Conservation (phyloP, 495 filamentous ascomycete species). For the Xylaria longipes region DNA sequence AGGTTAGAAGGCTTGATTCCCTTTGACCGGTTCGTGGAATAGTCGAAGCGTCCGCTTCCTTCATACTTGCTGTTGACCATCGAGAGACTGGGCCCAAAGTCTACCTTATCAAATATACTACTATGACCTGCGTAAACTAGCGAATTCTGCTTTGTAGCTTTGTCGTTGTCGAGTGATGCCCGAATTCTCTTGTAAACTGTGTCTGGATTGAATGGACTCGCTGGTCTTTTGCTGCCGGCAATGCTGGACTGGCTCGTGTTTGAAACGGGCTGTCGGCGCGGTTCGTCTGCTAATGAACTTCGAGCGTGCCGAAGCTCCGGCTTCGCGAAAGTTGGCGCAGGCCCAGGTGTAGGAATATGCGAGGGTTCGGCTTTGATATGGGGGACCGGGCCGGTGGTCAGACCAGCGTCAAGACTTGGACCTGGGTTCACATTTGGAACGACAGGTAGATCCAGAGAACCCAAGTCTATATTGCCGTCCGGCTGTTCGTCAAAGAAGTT, state of each 20-base stretch:
- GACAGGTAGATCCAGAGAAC: constrained; percentile 39
- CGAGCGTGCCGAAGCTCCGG: constrained; percentile 57
- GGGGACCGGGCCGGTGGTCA: constrained; percentile 26
- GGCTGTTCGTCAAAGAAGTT: constrained; percentile 79
- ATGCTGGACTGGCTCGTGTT: constrained; percentile 34
- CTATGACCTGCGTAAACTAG: constrained; percentile 28
- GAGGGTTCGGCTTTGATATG: constrained; percentile 27
- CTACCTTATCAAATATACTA: constrained; percentile 57
- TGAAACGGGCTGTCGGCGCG: constrained; percentile 36
- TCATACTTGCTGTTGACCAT: constrained; percentile 59
- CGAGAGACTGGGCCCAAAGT: constrained; percentile 56
- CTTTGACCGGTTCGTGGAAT: constrained; percentile 37
- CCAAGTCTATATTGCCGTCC: constrained; percentile 45
- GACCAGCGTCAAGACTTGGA: constrained; percentile 23
- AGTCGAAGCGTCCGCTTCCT: constrained; percentile 55
- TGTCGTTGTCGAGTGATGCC: constrained; percentile 42
- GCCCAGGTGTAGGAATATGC: constrained; percentile 31
- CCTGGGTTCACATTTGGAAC: constrained; percentile 30
- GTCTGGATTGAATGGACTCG: constrained; percentile 58
- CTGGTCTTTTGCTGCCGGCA: constrained; percentile 45
- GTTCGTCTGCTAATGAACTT: constrained; percentile 45
- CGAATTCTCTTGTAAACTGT: constrained; percentile 59
- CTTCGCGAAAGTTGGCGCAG: constrained; percentile 48
- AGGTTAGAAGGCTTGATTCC: constrained; percentile 24
- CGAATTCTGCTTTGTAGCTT: constrained; percentile 34